Conservation (phyloP, 2,329 filamentous ascomycete genomes). For the Colletotrichum simmondsii region DNA sequence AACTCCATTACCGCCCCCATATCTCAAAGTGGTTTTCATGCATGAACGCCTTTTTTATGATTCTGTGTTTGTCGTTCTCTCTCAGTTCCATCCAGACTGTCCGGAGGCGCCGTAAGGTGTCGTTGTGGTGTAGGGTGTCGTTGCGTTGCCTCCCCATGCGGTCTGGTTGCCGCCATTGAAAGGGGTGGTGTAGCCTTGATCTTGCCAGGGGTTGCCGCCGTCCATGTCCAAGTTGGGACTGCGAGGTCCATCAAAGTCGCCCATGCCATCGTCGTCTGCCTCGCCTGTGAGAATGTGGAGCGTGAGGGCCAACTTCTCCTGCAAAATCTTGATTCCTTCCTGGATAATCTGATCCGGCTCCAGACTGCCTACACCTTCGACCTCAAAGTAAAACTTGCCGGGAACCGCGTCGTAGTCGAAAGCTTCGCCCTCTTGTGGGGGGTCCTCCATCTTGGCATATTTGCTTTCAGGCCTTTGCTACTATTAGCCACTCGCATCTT, state of each 20-base stretch:
- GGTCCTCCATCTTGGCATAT: conserved; percentile 83
- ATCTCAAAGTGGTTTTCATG: conserved; percentile 10
- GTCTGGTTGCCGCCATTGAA: conserved; percentile 69
- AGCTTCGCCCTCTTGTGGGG: conserved; percentile 81
- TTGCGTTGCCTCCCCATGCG: conserved; percentile 71
- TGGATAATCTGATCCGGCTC: conserved; percentile 91
- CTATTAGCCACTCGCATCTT: conserved; percentile 31
- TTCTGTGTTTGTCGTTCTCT: conserved; percentile 30
- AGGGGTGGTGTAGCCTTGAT: conserved; percentile 76
- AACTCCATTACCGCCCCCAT: conserved; percentile 28
- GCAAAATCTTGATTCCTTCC: conserved; percentile 87
- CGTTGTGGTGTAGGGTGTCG: conserved; percentile 55
- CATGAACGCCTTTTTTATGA: conserved; percentile 27
- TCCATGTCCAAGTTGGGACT: conserved; percentile 74
- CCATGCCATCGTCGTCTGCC: conserved; percentile 66
- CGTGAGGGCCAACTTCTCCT: conserved; percentile 87
- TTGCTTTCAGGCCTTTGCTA: conserved; percentile 79
- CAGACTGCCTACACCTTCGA: conserved; percentile 88
- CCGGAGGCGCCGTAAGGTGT: conserved; percentile 63
- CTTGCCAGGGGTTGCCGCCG: conserved; percentile 66
- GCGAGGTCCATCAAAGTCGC: conserved; percentile 71
- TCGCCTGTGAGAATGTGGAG: conserved; percentile 71
- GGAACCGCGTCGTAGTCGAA: conserved; percentile 94
- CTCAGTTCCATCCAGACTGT: conserved; percentile 60
- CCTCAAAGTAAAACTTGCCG: conserved; percentile 89